A percentile compares a stretch with the other conserved stretches of the same genome.
These are phyloP conservation scores for Clavispora phyllophila DNA, from an alignment of 805 yeast species.

Conservation along the genomic window DNA sequence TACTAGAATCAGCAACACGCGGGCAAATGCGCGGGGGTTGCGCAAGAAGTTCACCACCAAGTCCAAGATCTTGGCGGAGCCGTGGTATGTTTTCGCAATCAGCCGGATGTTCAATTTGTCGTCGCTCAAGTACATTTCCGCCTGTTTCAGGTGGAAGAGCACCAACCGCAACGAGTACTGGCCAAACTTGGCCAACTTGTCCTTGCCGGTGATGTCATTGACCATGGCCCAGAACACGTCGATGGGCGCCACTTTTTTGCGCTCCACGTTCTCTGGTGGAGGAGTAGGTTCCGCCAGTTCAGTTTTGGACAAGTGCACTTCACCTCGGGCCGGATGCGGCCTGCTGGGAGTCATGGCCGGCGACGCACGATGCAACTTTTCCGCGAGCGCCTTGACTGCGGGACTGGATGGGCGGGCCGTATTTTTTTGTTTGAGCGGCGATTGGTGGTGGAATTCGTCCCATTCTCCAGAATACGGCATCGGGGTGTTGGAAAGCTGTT, in stretches of 20 bases:
- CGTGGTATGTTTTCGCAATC: slow-evolving; percentile 29
- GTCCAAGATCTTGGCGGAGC: slow-evolving; percentile 27
- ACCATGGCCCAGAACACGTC: slow-evolving; percentile 51
- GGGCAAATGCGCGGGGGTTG: slow-evolving; percentile 34
- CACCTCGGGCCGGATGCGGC: background rate
- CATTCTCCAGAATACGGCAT: slow-evolving; percentile 11
- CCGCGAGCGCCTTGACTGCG: slow-evolving; percentile 1
- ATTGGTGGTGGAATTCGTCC: slow-evolving; percentile 5
- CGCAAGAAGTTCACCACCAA: slow-evolving; percentile 30
- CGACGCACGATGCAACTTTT: background rate
- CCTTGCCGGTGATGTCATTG: slow-evolving; percentile 61
- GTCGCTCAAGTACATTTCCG: slow-evolving; percentile 32
- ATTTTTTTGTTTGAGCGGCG: slow-evolving; percentile 4
- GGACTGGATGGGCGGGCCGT: background rate
- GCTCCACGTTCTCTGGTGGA: background rate
- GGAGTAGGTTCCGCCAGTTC: slow-evolving; percentile 9
- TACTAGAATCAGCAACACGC: slow-evolving; percentile 29
- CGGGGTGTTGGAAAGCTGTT: slow-evolving; percentile 6
- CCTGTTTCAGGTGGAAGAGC: slow-evolving; percentile 40
- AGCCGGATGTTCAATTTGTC: slow-evolving; percentile 26
- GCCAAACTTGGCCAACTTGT: slow-evolving; percentile 60
- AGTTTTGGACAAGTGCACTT: background rate
- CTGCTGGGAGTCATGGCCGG: background rate
- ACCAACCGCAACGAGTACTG: slow-evolving; percentile 56
- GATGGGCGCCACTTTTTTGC: slow-evolving; percentile 17